Base-by-base conservation (phyloP, 495 filamentous ascomycete genomes). In the Friedmanniomyces simplex region DNA sequence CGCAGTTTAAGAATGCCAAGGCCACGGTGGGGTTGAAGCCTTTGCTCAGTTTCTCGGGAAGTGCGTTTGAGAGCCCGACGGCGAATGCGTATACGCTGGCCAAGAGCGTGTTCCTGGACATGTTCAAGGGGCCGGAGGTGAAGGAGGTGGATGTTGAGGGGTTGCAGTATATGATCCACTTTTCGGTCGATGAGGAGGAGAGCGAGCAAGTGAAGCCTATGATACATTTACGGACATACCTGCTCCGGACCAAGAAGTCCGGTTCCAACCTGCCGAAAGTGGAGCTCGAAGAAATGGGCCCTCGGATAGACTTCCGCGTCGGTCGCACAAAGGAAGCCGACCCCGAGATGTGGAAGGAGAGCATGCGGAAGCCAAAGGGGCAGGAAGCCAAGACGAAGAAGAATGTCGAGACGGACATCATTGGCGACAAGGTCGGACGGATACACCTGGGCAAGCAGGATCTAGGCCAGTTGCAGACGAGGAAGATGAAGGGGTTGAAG, bases 401-500 rank as follows among this genome's bases (percentile, higher is more conserved):
- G 85, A 98, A 98, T 69, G 83, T 97, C 60, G 76, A 79, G 58
- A 95, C 86, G 60, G 91, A 96, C 69, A 72, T 84, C 43, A 85
- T 98, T 60, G 93, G 94, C 68, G 94, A 98, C 68, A 96, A 97
- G 81, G 74, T 97, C 52, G 93, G 94, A 53, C 80, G 89, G 55
- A 89, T 98, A 54, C 94, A 98, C 74, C 71, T 93, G 26, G 88
- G 86, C 67, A 89, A 87, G 77, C 88, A 96, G 72, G 91, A 97
- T 73, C 77, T 98, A 36, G 77, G 75, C 57, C 79, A 84, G 59
- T 69, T 98, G 72, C 93, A 97, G 81, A 96, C 89, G 46, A 81
- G 93, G 67, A 98, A 98, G 83, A 96, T 98, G 91, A 98, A 98
- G 82, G 93, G 93, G 57, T 71, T 98, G 61, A 97, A 97, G 80